phyloP scores from a whole-genome alignment of 2,329 filamentous ascomycete species.

The Stemphylium lycopersici region DNA sequence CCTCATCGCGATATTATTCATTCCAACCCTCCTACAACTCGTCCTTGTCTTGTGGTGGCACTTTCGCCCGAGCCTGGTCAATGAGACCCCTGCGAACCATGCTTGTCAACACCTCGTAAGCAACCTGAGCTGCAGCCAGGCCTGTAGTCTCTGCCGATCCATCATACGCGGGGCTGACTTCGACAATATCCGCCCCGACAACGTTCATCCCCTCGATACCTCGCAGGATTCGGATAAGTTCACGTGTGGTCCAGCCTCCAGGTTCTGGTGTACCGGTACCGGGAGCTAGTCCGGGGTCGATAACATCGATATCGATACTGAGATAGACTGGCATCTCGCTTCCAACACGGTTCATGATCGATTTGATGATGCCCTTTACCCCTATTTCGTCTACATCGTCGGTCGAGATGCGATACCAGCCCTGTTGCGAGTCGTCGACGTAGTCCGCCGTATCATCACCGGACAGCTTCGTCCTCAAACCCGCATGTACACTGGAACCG shows the following conservation, averaged over 20 bases:
- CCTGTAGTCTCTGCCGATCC: slow-evolving; percentile 79
- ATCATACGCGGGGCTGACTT: slow-evolving; percentile 87
- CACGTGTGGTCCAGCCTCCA: slow-evolving; percentile 88
- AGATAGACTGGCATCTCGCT: slow-evolving; percentile 80
- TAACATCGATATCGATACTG: slow-evolving; percentile 79
- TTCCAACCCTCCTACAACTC: slow-evolving; percentile 26
- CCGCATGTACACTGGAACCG: slow-evolving; percentile 77
- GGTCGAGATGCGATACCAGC: slow-evolving; percentile 78
- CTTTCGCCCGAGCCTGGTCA: slow-evolving; percentile 43
- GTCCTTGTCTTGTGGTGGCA: slow-evolving; percentile 26
- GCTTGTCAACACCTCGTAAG: slow-evolving; percentile 82
- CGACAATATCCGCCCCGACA: slow-evolving; percentile 88
- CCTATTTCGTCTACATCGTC: slow-evolving; percentile 90
- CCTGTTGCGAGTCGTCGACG: slow-evolving; percentile 72
- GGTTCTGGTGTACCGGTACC: slow-evolving; percentile 89
- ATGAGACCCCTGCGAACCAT: slow-evolving; percentile 67
- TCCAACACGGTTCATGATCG: slow-evolving; percentile 74
- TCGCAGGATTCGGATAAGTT: slow-evolving; percentile 81
- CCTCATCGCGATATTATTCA: too few relatives aligned
- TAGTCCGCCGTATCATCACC: slow-evolving; percentile 70
- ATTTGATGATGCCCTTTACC: slow-evolving; percentile 69
- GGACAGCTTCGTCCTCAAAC: slow-evolving; percentile 76
- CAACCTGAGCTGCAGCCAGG: slow-evolving; percentile 81
- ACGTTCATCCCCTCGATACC: slow-evolving; percentile 84
- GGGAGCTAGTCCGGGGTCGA: slow-evolving; percentile 75